These are phyloP conservation scores for Scheffersomyces titani DNA, from an alignment of 1,139 yeast species.

Conservation along the genomic window DNA sequence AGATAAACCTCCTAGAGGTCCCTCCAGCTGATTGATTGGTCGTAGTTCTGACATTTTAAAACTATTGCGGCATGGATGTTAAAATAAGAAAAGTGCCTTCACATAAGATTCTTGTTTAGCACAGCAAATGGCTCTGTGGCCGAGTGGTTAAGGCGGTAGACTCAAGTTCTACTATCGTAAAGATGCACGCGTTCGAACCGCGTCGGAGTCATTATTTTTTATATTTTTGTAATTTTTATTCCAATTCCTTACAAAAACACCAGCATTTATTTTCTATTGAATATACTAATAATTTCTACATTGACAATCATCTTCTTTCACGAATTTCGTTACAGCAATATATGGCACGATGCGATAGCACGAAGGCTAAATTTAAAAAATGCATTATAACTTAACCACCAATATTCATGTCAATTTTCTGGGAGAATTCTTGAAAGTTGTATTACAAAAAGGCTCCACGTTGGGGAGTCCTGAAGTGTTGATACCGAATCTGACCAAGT, in stretches of 20 bases:
- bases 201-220: slow-evolving; percentile 1
- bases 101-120: background rate
- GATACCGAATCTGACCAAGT: slow-evolving; percentile 12
- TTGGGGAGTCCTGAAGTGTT: slow-evolving; percentile 1
- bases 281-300: background rate
- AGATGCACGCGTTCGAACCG: slow-evolving; percentile 1
- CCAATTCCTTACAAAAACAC: too few species aligned
- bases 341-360: background rate
- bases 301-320: background rate
- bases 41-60: slow-evolving; percentile 9
- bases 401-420: too few species aligned
- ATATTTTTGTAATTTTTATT: too few species aligned
- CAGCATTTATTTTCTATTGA: too few species aligned
- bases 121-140: background rate
- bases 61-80: slow-evolving; percentile 1
- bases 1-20: too few species aligned
- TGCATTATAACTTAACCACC: too few species aligned
- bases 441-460: background rate
- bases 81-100: background rate
- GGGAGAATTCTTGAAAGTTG: too few species aligned
- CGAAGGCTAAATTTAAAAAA: too few species aligned
- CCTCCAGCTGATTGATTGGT: too few species aligned
- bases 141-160: slow-evolving; percentile 1
- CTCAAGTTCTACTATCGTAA: slow-evolving; percentile 1
- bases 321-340: background rate